Conservation (phyloP, 176 grass and related monocot species). For the Neostapfia colusana region DNA sequence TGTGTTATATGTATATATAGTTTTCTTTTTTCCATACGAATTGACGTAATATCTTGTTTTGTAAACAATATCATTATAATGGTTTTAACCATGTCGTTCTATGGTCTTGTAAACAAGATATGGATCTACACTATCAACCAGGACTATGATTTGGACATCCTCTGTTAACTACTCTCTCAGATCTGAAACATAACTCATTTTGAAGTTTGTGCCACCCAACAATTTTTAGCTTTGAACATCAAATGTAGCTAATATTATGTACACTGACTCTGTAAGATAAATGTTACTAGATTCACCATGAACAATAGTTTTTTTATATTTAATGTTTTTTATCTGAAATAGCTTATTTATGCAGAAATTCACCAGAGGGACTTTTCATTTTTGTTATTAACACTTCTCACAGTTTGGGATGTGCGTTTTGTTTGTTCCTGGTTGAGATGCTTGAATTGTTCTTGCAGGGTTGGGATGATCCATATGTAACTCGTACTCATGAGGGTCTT, state of each 20-base stretch:
- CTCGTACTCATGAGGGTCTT: conserved; percentile 90
- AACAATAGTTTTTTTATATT: neutral
- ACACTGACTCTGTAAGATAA: neutral
- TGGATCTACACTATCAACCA: neutral
- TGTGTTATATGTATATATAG: neutral
- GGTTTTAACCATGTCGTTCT: neutral
- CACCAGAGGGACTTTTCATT: neutral
- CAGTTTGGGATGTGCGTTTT: neutral
- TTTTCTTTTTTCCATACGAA: neutral
- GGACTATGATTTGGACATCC: no score
- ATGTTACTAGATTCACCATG: neutral
- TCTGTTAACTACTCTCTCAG: neutral
- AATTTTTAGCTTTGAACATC: neutral
- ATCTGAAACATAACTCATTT: neutral
- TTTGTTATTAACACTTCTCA: neutral
- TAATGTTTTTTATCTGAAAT: neutral
- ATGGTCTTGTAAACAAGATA: conserved; percentile 2
- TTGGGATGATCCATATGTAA: conserved; percentile 98
- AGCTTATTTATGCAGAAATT: neutral
- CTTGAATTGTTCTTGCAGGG: conserved; percentile 50
- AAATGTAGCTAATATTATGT: no score
- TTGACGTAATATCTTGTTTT: neutral
- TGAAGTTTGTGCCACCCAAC: neutral
- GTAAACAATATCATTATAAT: neutral
- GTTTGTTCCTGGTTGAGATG: conserved; percentile 29